Evolutionary conservation across 805 yeast species (phyloP), one percentile per base, ranked within the genome.

Genomic region (Candida glaebosa): DNA sequence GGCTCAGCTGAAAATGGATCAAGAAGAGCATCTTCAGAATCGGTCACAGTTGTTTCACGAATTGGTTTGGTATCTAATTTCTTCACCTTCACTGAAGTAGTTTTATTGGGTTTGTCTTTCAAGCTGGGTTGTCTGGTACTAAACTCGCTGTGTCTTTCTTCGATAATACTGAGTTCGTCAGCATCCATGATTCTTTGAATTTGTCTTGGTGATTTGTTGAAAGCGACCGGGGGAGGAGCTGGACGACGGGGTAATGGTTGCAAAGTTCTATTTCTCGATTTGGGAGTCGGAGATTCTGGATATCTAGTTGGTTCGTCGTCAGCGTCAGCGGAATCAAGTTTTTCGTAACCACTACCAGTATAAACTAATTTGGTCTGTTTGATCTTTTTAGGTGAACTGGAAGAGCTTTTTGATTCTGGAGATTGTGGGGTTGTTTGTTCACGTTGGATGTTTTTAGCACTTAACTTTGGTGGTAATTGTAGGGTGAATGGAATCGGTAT

Each of bases 401-500:
- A 54, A 17, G 7, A 28, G 22, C 3, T 4, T 5, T 22, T 14
- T 24, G 18, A 5, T 28, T 28, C 18, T 12, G 36, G 22, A 3
- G 43, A 28, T 26, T 19, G 14, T 4, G 34, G 6, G 3, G 31
- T 18, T 8, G 44, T 5, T 5, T 5, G 14, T 14, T 28, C 15
- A 12, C 12, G n/a, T 16, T 37, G 18, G n/a, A 48, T 47, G 42
- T 61, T 61, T 14, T 51, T 53, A 5, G 60, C 58, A 35, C 67
- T 59, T 32, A 69, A 51, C 39, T 62, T 66, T 3, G 75, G 75
- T 1, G 75, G 75, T 35, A 69, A 47, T 25, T 58, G 56, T 31
- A 70, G 49, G 4, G 69, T 61, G 47, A 69, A 69, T 3, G 75
- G 75, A 31, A 70, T 65, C 2, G 75, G 75, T 31, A 69, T 68